Evolutionary conservation across 805 yeast species (phyloP).

Genomic region (Maudiozyma saulgeensis): DNA sequence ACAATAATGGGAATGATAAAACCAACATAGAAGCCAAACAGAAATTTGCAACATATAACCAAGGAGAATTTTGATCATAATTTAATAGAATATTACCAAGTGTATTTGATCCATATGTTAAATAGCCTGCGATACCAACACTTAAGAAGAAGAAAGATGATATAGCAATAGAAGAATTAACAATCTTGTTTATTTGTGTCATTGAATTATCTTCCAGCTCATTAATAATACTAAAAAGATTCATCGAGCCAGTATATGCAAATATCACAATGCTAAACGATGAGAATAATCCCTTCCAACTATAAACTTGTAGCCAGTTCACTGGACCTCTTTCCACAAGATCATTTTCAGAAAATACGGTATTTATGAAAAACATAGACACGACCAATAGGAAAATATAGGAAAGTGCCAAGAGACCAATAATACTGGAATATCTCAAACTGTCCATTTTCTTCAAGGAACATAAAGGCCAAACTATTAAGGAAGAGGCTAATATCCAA

Average conservation of each 20-base stretch:
- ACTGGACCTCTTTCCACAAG: slow-evolving; percentile 36
- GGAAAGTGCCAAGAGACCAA: slow-evolving; percentile 57
- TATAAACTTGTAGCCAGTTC: slow-evolving; percentile 35
- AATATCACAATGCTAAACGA: slow-evolving; percentile 68
- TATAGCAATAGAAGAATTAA: slow-evolving; percentile 38
- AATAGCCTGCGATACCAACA: slow-evolving; percentile 62
- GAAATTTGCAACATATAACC: slow-evolving; percentile 46
- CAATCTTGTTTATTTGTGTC: slow-evolving; percentile 38
- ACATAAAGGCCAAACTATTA: slow-evolving; percentile 54
- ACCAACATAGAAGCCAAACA: slow-evolving; percentile 63
- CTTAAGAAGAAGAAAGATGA: slow-evolving; percentile 50
- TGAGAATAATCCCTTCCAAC: slow-evolving; percentile 39
- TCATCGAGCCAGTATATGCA: slow-evolving; percentile 78
- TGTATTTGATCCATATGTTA: slow-evolving; percentile 60
- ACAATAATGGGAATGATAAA: slow-evolving; percentile 69
- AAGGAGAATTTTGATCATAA: slow-evolving; percentile 45
- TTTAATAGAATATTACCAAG: slow-evolving; percentile 60
- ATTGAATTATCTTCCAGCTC: slow-evolving; percentile 51
- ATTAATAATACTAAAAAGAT: slow-evolving; percentile 65
- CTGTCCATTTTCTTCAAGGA: slow-evolving; percentile 55
- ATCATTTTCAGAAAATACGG: slow-evolving; percentile 27
- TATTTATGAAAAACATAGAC: slow-evolving; percentile 41
- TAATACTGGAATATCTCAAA: slow-evolving; percentile 58
- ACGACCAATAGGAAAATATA: slow-evolving; percentile 39
- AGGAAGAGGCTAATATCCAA: slow-evolving; percentile 40